phyloP scores from a whole-genome alignment of 495 filamentous ascomycete species.

The Penicillium steckii region DNA sequence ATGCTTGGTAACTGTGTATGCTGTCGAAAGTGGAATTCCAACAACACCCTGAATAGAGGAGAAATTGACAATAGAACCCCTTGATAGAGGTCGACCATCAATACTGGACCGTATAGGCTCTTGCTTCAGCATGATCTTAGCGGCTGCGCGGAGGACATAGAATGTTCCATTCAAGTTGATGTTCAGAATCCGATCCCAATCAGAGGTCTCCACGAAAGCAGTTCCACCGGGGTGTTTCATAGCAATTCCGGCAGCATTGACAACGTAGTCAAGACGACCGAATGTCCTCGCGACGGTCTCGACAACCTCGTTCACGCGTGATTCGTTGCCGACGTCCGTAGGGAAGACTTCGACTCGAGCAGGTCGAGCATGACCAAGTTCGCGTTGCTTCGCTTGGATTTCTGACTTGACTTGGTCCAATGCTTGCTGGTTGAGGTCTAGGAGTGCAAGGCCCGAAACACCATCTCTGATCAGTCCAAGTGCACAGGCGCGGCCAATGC shows the following conservation, averaged over 20 bases:
- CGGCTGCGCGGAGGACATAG: constrained; percentile 38
- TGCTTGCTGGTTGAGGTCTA: constrained; percentile 17
- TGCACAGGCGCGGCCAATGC: constrained; percentile 22
- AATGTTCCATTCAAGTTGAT: constrained; percentile 45
- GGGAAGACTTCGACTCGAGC: constrained; percentile 16
- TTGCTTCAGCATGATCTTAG: constrained; percentile 41
- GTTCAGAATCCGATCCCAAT: constrained; percentile 40
- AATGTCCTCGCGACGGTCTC: constrained; percentile 25
- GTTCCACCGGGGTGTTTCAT: constrained; percentile 32
- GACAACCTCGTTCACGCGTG: constrained; percentile 30
- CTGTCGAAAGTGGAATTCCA: constrained; percentile 25
- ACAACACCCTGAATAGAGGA: constrained; percentile 40
- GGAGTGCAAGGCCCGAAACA: constrained; percentile 15
- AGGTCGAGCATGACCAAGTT: not conserved
- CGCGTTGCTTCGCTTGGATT: not conserved
- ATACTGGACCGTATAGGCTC: constrained; percentile 32
- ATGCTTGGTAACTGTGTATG: constrained; percentile 36
- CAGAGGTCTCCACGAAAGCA: constrained; percentile 26
- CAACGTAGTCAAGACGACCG: constrained; percentile 44
- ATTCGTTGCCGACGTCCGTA: constrained; percentile 33
- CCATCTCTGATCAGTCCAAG: constrained; percentile 20
- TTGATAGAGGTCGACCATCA: constrained; percentile 20
- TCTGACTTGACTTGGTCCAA: constrained; percentile 11
- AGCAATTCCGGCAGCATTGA: constrained; percentile 41
- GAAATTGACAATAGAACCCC: constrained; percentile 44